Evolutionary conservation across 345 rosid genomes (phyloP), one percentile per base, ranked within the genome.

Genomic region (Populus euphratica): DNA sequence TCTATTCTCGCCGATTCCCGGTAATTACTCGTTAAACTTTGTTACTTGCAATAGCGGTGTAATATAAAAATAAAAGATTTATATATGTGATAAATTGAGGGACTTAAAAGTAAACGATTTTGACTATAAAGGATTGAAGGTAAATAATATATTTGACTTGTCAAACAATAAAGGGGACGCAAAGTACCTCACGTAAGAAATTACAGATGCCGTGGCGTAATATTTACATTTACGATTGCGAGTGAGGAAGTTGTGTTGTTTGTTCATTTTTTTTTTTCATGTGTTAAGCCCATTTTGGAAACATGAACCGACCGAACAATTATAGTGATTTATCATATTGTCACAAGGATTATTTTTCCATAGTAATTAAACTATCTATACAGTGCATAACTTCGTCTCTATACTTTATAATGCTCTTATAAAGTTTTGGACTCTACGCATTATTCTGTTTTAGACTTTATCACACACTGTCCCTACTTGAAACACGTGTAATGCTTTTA

Each of bases 1-100:
- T 96, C 1, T 87, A 85, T 72, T 88, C 92, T 79, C 93, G 88
- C 71, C 84, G 84, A 2, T 77, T 92, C 86, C 96, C 91, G 92
- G 99, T 96, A 85, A 86, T 86, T 23, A 56, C 76, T 79, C 70
- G 21, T 21, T 20, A 21, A 29, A 43, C 39, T 47, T 20, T 13
- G 16, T 47, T 18, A 56, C 29, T 47, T 10, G 56, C 27, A n/a
- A 25, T 36, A 6, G 11, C 11, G 2, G 7, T 4, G 21, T 1
- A 3, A 50, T 10, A 23, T n/a, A 54, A n/a, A 72, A 33, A 13
- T 10, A 29, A 62, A 31, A n/a, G 20, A 7, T 21, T 11, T 8
- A 2, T 9, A 1, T 10, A 9, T 23, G 9, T n/a, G 25, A 56
- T 56, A n/a, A 23, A 75, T 74, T 61, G 67, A 61, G 61, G 35